phyloP scores from a whole-genome alignment of 176 grass and related monocot species.

The Phragmites australis region DNA sequence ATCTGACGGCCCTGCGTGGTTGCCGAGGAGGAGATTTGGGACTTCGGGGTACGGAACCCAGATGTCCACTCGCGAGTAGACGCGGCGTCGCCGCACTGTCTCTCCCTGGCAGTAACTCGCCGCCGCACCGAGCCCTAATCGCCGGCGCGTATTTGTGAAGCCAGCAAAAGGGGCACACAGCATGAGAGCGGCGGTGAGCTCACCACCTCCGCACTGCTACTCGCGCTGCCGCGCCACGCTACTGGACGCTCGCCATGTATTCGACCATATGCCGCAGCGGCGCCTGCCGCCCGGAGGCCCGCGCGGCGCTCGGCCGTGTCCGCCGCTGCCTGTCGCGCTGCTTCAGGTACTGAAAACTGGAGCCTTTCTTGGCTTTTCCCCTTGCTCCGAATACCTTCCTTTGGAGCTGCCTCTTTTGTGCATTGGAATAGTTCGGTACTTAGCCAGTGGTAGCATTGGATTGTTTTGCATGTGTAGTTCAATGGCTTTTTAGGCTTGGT shows the following conservation, averaged over 20 bases:
- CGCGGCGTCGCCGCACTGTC: not conserved
- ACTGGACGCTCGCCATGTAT: conserved; percentile 40
- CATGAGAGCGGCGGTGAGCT: conserved; percentile 36
- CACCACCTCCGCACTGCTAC: not conserved
- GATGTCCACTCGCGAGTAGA: not conserved
- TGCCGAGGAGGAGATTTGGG: not conserved
- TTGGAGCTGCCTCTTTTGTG: not conserved
- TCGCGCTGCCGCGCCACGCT: not conserved
- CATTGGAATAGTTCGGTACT: not conserved
- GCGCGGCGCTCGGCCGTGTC: not conserved
- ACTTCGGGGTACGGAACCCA: not conserved
- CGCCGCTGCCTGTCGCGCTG: conserved; percentile 1
- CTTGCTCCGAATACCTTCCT: not conserved
- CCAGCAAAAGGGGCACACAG: not conserved
- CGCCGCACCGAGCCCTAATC: not conserved
- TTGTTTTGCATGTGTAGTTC: not conserved
- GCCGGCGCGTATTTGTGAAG: not conserved
- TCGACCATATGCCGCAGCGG: conserved; percentile 42
- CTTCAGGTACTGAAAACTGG: conserved; percentile 41
- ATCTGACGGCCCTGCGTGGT: not conserved
- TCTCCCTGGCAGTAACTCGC: not conserved
- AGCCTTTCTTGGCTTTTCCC: not conserved
- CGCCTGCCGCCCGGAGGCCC: not conserved
- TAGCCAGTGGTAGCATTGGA: not conserved
- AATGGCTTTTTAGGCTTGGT: not conserved